Evolutionary conservation across 805 yeast species (phyloP), one percentile per base, ranked within the genome.

Genomic region (Candida ficus): DNA sequence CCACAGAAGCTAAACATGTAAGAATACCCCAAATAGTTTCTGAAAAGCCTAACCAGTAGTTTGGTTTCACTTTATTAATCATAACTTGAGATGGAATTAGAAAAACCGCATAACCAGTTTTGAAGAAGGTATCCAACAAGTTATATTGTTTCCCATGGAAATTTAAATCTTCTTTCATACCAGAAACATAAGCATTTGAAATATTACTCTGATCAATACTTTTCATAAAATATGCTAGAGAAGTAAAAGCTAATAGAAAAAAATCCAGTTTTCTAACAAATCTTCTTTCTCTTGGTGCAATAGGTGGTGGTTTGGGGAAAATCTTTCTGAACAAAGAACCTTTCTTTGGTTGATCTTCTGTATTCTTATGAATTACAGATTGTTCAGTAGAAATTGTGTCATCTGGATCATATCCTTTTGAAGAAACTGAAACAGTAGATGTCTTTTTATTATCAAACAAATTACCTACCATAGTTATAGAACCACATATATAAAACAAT

Each of bases 11-110:
- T 11, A 73, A 70, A 32, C 81, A 64, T 2, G 89, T 82, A 42
- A 82, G 70, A 39, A 81, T 62, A 1, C 86, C 74, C 95, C 93
- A 84, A 28, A 75, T 65, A 29, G 82, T 50, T 54, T 84, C 93
- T 59, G 75, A 66, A 3, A 63, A 43, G 2, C 83, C 81, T 29
- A 59, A 66, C 64, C 61, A 51, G 10, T 55, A 44, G 37, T 73
- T 76, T 42, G 81, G 64, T 6, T 83, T 82, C 26, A 67, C 62
- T 29, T 78, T 69, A 30, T 77, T 76, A 39, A 84, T 62, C 18
- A 80, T 53, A 50, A 75, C 77, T 66, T 78, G 70, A 62, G 79
- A 78, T 0, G 90, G 90, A 39, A 83, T 58, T 55, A 80, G 80
- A 49, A 79, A 75, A 4, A 84, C 64, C 32, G 76, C 73, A 35